Evolutionary conservation across 345 rosid genomes (phyloP).

Genomic region (Excoecaria cochinchinensis): DNA sequence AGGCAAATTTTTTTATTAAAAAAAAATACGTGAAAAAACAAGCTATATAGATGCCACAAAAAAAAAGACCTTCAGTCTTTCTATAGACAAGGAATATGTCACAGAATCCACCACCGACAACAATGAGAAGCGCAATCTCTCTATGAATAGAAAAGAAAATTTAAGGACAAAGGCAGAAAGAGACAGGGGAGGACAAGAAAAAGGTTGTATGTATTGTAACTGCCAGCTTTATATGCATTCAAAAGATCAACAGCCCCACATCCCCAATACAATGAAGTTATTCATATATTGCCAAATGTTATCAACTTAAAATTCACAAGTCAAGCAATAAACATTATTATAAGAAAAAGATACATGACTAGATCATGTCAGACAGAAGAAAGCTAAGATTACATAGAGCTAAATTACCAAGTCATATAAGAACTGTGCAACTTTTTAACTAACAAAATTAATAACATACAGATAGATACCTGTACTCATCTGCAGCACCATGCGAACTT

Average conservation of each 20-base stretch:
- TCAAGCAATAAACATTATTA: neutral
- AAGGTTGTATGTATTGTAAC: neutral
- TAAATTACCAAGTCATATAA: neutral
- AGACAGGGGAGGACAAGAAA: neutral
- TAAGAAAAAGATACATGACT: neutral
- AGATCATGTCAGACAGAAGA: neutral
- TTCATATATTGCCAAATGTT: neutral
- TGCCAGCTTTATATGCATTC: neutral
- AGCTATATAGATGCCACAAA: neutral
- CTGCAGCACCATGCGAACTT: constrained; percentile 55
- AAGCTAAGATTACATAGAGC: neutral
- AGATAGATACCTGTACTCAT: constrained; percentile 71
- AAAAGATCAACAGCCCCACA: neutral
- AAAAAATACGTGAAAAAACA: too few relatives aligned
- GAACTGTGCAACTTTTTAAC: neutral
- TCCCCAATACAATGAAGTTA: neutral
- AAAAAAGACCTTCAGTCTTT: neutral
- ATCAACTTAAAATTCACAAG: neutral
- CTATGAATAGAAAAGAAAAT: too few relatives aligned
- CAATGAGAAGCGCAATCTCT: neutral
- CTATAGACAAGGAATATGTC: neutral
- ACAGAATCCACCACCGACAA: neutral
- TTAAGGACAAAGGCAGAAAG: too few relatives aligned
- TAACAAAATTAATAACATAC: neutral
- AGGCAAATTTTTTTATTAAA: neutral